Conservation (phyloP, 768 basidiomycete species). For the Termitomyces eurrhizus region DNA sequence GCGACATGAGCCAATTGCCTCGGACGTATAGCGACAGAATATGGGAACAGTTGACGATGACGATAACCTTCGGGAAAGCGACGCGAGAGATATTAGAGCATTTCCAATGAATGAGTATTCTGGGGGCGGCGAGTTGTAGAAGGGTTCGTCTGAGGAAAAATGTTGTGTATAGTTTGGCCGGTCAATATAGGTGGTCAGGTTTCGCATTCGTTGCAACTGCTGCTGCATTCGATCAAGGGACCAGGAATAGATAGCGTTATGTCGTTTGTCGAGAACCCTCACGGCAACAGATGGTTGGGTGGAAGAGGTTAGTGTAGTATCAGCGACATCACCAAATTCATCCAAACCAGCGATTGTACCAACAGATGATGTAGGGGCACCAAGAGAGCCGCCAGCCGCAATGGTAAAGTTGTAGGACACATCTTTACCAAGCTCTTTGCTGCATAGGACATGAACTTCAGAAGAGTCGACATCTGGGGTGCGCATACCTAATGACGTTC, state of each 20-base stretch:
- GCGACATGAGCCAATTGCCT: conserved; percentile 93
- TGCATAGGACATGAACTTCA: conserved; percentile 25
- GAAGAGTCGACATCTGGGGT: background rate
- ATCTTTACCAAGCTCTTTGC: conserved; percentile 82
- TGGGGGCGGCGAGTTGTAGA: conserved; percentile 84
- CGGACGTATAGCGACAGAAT: conserved; percentile 90
- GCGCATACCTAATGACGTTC: conserved; percentile 76
- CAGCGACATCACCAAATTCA: conserved; percentile 91
- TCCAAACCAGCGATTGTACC: conserved; percentile 85
- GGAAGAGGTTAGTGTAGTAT: conserved; percentile 66
- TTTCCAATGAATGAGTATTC: conserved; percentile 93
- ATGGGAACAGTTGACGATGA: conserved; percentile 80
- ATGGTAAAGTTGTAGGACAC: conserved; percentile 93
- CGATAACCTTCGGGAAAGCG: conserved; percentile 73
- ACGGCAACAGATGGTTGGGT: conserved; percentile 83
- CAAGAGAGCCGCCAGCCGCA: conserved; percentile 76
- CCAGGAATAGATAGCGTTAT: conserved; percentile 90
- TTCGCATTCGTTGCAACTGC: conserved; percentile 91
- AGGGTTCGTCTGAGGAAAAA: conserved; percentile 90
- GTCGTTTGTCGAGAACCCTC: conserved; percentile 87
- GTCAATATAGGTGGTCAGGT: conserved; percentile 84
- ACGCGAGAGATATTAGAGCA: conserved; percentile 75
- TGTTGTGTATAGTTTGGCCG: conserved; percentile 92
- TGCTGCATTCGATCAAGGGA: conserved; percentile 84
- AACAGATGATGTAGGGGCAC: conserved; percentile 75